phyloP scores from a whole-genome alignment of 306 rosid species.

The Quercus dentata region DNA sequence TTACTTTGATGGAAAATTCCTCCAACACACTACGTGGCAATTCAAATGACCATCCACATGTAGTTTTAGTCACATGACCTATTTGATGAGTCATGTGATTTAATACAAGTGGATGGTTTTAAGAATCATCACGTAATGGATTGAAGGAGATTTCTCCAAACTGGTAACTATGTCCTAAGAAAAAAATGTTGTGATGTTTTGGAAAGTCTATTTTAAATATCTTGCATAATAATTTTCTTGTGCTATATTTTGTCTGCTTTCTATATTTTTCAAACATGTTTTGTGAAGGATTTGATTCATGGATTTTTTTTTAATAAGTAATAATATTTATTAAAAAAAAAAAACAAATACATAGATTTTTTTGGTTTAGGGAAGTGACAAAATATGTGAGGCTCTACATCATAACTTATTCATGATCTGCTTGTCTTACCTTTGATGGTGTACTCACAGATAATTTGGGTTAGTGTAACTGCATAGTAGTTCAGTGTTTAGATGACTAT shows the following conservation, averaged over 20 bases:
- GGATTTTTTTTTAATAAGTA: too few species aligned
- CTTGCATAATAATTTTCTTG: neutral
- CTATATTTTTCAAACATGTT: neutral
- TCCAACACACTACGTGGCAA: too few species aligned
- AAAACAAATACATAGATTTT: neutral
- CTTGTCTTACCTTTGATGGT: too few species aligned
- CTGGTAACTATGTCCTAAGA: neutral
- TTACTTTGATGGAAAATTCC: too few species aligned
- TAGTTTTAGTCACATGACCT: too few species aligned
- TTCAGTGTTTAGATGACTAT: neutral
- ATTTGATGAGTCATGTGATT: too few species aligned
- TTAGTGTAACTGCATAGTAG: neutral
- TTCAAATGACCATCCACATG: accelerated
- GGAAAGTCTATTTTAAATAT: neutral
- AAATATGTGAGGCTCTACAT: neutral
- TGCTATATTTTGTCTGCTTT: neutral
- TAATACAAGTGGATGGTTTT: too few species aligned
- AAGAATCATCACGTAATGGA: too few species aligned
- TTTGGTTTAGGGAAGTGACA: neutral
- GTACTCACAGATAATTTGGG: neutral
- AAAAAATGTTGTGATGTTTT: neutral
- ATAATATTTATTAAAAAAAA: too few species aligned
- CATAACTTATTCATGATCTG: too few species aligned
- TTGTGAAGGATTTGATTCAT: neutral
- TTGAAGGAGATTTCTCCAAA: too few species aligned